phyloP scores from a whole-genome alignment of 257 asterid species.

The Verbascum thapsus region DNA sequence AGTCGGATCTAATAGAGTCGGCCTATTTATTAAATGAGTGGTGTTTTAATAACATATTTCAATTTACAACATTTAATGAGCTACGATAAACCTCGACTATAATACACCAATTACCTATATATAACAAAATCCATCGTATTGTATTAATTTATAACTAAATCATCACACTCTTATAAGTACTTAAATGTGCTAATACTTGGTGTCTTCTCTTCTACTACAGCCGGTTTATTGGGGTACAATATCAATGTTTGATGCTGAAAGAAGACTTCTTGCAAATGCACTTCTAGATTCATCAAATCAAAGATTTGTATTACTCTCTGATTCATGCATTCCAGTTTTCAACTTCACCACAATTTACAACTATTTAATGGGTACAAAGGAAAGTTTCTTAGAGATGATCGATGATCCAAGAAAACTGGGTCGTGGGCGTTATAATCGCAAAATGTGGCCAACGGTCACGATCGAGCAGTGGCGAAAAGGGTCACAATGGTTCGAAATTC shows the following conservation, averaged over 20 bases:
- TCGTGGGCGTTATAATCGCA: constrained; percentile 63
- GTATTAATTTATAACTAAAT: too few relatives aligned
- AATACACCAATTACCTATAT: too few relatives aligned
- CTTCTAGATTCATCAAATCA: constrained; percentile 61
- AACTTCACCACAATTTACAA: constrained; percentile 62
- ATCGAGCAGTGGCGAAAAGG: constrained; percentile 73
- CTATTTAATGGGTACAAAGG: constrained; percentile 41
- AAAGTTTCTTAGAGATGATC: constrained; percentile 47
- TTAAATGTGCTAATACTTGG: not conserved
- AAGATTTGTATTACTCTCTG: constrained; percentile 62
- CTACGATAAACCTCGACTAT: too few relatives aligned
- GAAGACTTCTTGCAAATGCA: constrained; percentile 68
- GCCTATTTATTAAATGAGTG: too few relatives aligned
- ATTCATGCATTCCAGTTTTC: constrained; percentile 72
- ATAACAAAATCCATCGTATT: too few relatives aligned
- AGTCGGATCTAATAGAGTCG: too few relatives aligned
- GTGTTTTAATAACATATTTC: too few relatives aligned
- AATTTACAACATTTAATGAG: too few relatives aligned
- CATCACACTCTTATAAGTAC: not conserved
- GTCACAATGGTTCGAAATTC: constrained; percentile 76
- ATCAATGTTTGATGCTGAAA: constrained; percentile 73
- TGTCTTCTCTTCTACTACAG: constrained; percentile 36
- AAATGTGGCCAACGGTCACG: constrained; percentile 59
- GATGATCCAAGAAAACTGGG: constrained; percentile 59
- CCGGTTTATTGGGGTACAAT: constrained; percentile 64